These are phyloP conservation scores for Neurospora sp. DNA, from an alignment of 495 filamentous ascomycete species.

Conservation along the genomic window DNA sequence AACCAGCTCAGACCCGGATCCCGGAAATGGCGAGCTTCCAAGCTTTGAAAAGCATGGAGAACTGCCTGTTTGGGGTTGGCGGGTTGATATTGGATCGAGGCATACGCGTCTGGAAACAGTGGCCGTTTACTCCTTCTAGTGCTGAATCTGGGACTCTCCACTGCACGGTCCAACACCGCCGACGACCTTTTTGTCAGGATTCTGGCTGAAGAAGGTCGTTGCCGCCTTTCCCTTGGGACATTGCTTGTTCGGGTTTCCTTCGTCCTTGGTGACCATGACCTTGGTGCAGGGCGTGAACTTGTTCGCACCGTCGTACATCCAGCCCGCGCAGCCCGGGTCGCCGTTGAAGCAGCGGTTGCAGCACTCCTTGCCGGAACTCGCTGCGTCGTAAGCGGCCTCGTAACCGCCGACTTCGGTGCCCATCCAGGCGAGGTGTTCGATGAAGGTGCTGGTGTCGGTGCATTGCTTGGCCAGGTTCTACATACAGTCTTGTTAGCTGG, in stretches of 20 bases:
- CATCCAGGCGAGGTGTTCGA: slow-evolving; percentile 7
- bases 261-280: neutral
- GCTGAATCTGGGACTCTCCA: neutral
- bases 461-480: slow-evolving; percentile 3
- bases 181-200: neutral
- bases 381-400: neutral
- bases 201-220: neutral
- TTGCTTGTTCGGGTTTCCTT: neutral
- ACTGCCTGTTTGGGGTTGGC: neutral
- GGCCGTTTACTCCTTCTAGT: neutral
- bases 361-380: slow-evolving; percentile 10
- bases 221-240: slow-evolving; percentile 11
- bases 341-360: slow-evolving; percentile 8
- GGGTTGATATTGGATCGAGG: neutral
- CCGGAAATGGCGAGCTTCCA: neutral
- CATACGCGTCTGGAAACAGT: neutral
- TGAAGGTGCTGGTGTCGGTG: slow-evolving; percentile 9
- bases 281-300: slow-evolving; percentile 16
- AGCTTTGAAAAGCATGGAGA: neutral
- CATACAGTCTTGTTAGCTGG: neutral
- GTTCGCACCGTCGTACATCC: slow-evolving; percentile 8
- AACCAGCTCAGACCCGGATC: neutral
- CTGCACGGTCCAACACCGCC: neutral
- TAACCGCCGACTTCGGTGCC: slow-evolving; percentile 1
- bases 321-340: slow-evolving; percentile 13